Percentiles rank a stretch among this genome's conserved stretches.
Conservation (phyloP, 1,139 yeast species). For the Suhomyces ambrosiae region DNA sequence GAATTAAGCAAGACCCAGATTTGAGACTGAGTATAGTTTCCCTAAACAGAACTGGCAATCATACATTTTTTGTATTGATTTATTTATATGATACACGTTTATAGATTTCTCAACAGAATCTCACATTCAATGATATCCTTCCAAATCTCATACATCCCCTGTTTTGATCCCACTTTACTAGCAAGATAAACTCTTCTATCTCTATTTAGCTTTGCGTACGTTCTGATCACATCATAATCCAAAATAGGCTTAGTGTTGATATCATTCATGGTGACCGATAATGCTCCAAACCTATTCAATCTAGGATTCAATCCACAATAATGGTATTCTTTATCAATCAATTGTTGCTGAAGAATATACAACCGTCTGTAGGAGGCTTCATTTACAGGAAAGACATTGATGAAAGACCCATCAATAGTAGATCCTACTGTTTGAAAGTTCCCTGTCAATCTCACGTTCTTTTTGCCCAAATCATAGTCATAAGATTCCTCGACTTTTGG, state of each 20-base stretch:
- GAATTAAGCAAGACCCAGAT: no score
- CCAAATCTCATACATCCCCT: slow-evolving; percentile 61
- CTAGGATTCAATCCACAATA: slow-evolving; percentile 81
- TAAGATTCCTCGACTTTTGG: slow-evolving; percentile 44
- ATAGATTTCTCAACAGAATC: slow-evolving; percentile 31
- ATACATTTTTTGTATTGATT: no score
- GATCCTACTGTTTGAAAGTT: slow-evolving; percentile 67
- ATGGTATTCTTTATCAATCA: slow-evolving; percentile 74
- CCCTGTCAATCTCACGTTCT: slow-evolving; percentile 18
- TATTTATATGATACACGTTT: slow-evolving; percentile 3
- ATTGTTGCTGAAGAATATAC: slow-evolving; percentile 84
- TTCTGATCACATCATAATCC: slow-evolving; percentile 58
- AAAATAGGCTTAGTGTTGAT: slow-evolving; percentile 56
- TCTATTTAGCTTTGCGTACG: slow-evolving; percentile 57
- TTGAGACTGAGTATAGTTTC: no score
- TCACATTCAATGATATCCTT: slow-evolving; percentile 63
- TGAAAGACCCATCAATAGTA: slow-evolving; percentile 77
- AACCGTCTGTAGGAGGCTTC: slow-evolving; percentile 79
- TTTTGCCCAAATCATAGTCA: slow-evolving; percentile 17
- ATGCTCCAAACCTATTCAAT: slow-evolving; percentile 62
- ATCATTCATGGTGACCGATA: slow-evolving; percentile 37
- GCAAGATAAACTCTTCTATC: slow-evolving; percentile 57
- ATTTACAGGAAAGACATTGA: slow-evolving; percentile 70
- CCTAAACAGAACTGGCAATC: no score
- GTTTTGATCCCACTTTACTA: slow-evolving; percentile 57